A percentile compares a stretch with the other conserved stretches of the same genome.
Evolutionary conservation across 345 rosid species (phyloP).

Genomic region (Citrus sinensis): DNA sequence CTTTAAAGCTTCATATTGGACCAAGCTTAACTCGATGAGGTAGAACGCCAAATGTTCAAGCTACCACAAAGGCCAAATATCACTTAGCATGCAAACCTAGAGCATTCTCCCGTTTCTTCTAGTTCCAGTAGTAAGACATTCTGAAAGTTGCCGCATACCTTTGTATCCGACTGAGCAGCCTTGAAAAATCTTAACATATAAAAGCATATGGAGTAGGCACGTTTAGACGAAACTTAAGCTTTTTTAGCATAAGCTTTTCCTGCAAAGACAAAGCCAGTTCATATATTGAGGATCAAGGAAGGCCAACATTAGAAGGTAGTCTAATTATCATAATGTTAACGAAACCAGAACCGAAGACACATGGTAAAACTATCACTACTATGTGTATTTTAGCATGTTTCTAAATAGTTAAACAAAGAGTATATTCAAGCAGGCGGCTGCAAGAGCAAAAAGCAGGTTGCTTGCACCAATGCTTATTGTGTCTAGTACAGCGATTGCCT

Average conservation of each 20-base stretch:
- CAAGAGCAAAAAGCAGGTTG: neutral
- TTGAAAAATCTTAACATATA: no score
- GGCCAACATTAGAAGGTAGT: neutral
- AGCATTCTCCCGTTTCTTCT: no score
- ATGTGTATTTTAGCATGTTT: neutral
- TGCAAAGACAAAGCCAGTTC: constrained; percentile 31
- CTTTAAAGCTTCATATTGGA: no score
- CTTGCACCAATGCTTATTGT: neutral
- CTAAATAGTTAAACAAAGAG: neutral
- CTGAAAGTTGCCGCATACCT: no score
- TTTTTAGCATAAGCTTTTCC: constrained; percentile 77
- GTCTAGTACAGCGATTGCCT: neutral
- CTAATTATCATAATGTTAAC: neutral
- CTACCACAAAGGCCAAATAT: no score
- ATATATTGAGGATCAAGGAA: neutral
- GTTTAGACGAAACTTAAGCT: constrained; percentile 79
- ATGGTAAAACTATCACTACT: neutral
- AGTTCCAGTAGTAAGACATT: no score
- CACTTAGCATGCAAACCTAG: no score
- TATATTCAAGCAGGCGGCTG: neutral
- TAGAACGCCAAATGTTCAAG: no score
- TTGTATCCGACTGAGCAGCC: no score
- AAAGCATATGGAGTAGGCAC: no score
- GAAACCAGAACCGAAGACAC: neutral
- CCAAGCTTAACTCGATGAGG: no score